phyloP scores from a whole-genome alignment of 176 grass and related monocot species.

The Raddia guianensis region DNA sequence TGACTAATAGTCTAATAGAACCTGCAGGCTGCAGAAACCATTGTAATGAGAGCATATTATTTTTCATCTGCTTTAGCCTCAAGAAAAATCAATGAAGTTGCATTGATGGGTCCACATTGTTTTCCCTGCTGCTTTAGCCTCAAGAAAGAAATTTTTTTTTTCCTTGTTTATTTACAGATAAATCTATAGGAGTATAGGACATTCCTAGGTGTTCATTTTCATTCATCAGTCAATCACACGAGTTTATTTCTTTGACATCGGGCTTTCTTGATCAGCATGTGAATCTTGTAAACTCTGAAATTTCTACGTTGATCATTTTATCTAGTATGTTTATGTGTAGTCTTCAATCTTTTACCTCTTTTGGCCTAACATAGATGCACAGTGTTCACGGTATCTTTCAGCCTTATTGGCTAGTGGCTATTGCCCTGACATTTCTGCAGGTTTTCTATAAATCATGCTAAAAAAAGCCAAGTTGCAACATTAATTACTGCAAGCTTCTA shows the following conservation, averaged over 20 bases:
- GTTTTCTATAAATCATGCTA: conserved; percentile 22
- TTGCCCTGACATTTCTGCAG: conserved; percentile 21
- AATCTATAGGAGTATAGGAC: neutral
- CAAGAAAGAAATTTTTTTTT: neutral
- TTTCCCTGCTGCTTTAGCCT: conserved; percentile 21
- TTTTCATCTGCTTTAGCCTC: conserved; percentile 18
- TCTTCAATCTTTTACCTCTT: conserved; percentile 14
- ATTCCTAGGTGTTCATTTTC: neutral
- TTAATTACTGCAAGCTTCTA: conserved; percentile 5
- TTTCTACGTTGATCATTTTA: neutral
- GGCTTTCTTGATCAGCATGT: conserved; percentile 1
- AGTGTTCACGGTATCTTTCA: conserved; percentile 31
- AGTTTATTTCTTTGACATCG: neutral
- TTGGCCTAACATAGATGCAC: neutral
- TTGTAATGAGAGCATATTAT: conserved; percentile 1
- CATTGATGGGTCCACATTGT: neutral
- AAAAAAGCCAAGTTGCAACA: conserved; percentile 3
- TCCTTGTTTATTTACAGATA: neutral
- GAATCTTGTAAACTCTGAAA: neutral
- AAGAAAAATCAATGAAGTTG: neutral
- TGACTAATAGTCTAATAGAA: conserved; percentile 12
- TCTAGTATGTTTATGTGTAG: neutral
- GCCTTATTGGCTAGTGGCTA: conserved; percentile 14
- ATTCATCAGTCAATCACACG: neutral
- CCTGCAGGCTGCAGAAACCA: neutral